A percentile compares a stretch with the other conserved stretches of the same genome.
phyloP scores from a whole-genome alignment of 495 filamentous ascomycete genomes.

The Penicillium manginii region DNA sequence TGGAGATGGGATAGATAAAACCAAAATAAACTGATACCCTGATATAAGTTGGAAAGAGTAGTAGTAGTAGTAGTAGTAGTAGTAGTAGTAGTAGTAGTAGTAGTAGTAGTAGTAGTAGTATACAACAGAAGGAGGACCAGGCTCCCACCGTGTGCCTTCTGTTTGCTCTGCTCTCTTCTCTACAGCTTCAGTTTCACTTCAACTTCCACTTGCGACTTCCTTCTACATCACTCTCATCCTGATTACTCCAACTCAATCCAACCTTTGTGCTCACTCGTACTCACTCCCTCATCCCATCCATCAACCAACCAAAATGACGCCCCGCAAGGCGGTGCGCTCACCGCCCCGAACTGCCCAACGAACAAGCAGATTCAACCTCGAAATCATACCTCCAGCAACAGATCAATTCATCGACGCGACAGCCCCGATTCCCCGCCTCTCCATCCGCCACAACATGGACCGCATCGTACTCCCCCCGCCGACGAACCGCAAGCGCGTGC shows the following conservation, averaged over 20 bases:
- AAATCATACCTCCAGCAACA: background rate
- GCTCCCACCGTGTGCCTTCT: too few species aligned
- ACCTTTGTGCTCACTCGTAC: background rate
- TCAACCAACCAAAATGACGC: background rate
- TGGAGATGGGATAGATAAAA: constrained; percentile 1
- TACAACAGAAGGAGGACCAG: too few species aligned
- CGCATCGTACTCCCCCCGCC: constrained; percentile 48
- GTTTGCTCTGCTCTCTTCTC: too few species aligned
- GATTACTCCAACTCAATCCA: background rate
- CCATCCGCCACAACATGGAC: constrained; percentile 29
- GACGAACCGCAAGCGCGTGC: constrained; percentile 72
- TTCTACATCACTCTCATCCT: too few species aligned
- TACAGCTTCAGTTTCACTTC: too few species aligned
- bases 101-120: too few species aligned
- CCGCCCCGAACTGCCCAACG: constrained; percentile 27
- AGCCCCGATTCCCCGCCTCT: constrained; percentile 5
- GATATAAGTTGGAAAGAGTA: background rate
- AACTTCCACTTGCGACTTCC: too few species aligned
- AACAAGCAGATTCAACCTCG: constrained; percentile 26
- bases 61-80: background rate
- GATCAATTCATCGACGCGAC: background rate
- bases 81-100: too few species aligned
- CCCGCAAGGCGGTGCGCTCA: constrained; percentile 21
- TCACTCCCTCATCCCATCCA: too few species aligned
- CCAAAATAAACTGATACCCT: constrained; percentile 22